phyloP scores from a whole-genome alignment of 2,329 filamentous ascomycete genomes.

The Capronia americana region DNA sequence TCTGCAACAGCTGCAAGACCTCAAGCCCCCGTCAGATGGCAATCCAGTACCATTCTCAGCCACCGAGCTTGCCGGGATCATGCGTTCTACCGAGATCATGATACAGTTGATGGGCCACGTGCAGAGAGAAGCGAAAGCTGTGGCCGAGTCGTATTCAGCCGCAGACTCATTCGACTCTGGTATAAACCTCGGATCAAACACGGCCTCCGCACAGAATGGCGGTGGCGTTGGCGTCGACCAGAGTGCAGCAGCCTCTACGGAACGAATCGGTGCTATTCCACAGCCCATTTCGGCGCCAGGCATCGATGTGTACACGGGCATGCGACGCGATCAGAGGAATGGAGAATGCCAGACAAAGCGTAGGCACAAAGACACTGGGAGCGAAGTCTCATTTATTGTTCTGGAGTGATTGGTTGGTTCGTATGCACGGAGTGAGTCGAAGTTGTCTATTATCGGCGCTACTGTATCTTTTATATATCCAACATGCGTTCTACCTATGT shows the following conservation, averaged over 20 bases:
- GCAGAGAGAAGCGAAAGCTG: slow-evolving; percentile 21
- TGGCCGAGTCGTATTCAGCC: not conserved
- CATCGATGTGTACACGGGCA: slow-evolving; percentile 3
- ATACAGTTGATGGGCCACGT: slow-evolving; percentile 23
- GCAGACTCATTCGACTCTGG: not conserved
- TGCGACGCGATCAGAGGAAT: not conserved
- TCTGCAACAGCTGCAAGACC: not conserved
- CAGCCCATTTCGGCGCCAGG: not conserved
- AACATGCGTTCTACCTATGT: not conserved
- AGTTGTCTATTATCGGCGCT: not conserved
- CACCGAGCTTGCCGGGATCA: slow-evolving; percentile 16
- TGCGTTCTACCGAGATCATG: slow-evolving; percentile 23
- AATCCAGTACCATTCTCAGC: slow-evolving; percentile 6
- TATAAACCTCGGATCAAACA: not conserved
- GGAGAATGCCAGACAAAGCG: not conserved
- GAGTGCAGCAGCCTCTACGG: not conserved
- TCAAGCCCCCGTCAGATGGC: too few relatives aligned
- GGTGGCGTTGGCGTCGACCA: not conserved
- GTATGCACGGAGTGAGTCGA: not conserved
- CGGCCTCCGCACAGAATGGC: not conserved
- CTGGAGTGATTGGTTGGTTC: not conserved
- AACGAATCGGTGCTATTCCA: not conserved
- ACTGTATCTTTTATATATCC: not conserved
- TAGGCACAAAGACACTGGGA: not conserved
- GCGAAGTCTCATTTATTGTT: slow-evolving; percentile 5